Evolutionary conservation across 2,329 filamentous ascomycete genomes (phyloP), one percentile per base, ranked within the genome.

Genomic region (Fusarium chlamydosporum): DNA sequence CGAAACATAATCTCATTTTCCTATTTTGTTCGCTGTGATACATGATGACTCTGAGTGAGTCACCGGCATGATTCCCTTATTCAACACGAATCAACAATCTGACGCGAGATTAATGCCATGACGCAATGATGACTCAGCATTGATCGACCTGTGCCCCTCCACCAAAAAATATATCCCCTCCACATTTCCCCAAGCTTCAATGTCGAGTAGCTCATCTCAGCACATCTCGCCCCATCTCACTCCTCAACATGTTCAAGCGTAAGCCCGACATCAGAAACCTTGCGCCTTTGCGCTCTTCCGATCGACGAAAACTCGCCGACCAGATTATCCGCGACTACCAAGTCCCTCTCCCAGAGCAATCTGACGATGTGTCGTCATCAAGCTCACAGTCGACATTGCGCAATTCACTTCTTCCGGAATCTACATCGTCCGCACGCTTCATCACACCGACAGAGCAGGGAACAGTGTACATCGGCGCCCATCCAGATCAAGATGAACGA

Each of bases 281-380:
- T 5, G 61, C 70, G 48, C 70, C 70, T 5, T 31, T 72, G n/a
- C 58, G 70, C 29, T 72, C 70, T 3, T 72, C 70, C 7, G 70
- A 72, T 52, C 67, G 70, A 13, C 65, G 70, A 33, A 72, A 71
- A 20, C 47, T 72, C 8, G 70, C 70, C 2, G 70, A 72, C 7
- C 70, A 72, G 40, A 71, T 72, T 27, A 72, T 72, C 3, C 70
- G 65, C 20, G 70, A 72, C 29, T 72, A 72, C 33, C 70, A 69
- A 42, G 55, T 71, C 31, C 29, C 67, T 12, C 31, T 61, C 13
- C 58, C 70, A 31, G 55, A 69, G 26, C 53, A 41, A 31, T 46
- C 61, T 3, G 65, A 62, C 31, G 70, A 72, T 40, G 7, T 3
- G 8, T 45, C 61, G 18, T 48, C 70, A 69, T 50, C 65, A 43